Conservation (phyloP, 306 rosid species). For the Malus orientalis region DNA sequence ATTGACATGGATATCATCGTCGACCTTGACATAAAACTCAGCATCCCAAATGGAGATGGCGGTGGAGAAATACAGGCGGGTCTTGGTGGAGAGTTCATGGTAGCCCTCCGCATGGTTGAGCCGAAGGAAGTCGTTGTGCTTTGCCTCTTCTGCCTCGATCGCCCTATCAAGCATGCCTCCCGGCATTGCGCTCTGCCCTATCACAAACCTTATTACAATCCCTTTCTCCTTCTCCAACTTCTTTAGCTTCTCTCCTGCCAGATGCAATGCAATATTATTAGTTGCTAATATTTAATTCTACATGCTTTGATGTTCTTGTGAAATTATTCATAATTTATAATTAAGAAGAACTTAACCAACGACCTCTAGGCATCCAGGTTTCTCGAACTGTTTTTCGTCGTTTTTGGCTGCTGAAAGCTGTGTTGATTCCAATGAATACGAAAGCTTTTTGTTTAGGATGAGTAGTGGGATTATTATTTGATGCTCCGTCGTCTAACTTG, state of each 20-base stretch:
- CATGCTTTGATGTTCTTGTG: too few relatives aligned
- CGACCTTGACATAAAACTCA: slow-evolving; percentile 78
- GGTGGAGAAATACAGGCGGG: slow-evolving; percentile 65
- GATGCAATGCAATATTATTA: too few relatives aligned
- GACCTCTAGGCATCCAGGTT: slow-evolving; percentile 84
- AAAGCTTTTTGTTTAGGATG: slow-evolving; percentile 44
- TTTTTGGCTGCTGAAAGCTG: slow-evolving; percentile 80
- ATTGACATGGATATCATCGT: slow-evolving; percentile 82
- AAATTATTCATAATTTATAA: too few relatives aligned
- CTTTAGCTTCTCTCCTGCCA: slow-evolving; percentile 43
- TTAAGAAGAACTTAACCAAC: background rate
- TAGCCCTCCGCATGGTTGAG: slow-evolving; percentile 79
- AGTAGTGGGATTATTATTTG: background rate
- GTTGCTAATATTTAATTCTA: too few relatives aligned
- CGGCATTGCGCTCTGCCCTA: slow-evolving; percentile 60
- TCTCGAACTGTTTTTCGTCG: slow-evolving; percentile 66
- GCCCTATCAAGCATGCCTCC: slow-evolving; percentile 62
- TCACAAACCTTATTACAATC: slow-evolving; percentile 72
- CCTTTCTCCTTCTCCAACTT: slow-evolving; percentile 76
- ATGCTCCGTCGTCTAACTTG: background rate
- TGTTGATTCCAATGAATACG: slow-evolving; percentile 81
- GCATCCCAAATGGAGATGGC: slow-evolving; percentile 77
- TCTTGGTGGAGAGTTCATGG: slow-evolving; percentile 79
- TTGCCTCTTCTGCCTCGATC: slow-evolving; percentile 62
- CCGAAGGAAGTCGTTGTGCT: slow-evolving; percentile 64